These are phyloP conservation scores for Geotrichum macrosporum DNA, from an alignment of 1,139 yeast genomes.

Conservation along the genomic window DNA sequence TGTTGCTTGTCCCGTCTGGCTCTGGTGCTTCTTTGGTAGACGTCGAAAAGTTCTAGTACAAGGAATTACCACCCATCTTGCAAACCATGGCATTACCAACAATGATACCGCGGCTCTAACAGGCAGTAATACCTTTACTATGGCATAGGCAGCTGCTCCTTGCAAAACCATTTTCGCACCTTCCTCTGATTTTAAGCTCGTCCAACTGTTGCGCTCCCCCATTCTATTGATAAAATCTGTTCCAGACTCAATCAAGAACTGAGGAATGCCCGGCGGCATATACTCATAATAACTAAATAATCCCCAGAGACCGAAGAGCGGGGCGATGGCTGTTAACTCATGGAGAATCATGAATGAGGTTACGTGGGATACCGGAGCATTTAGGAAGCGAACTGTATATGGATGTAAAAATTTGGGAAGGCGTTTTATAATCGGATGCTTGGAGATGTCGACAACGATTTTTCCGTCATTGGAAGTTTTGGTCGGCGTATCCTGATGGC, in stretches of 20 bases:
- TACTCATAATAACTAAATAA: slow-evolving; percentile 55
- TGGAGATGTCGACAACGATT: slow-evolving; percentile 17
- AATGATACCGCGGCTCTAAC: slow-evolving; percentile 55
- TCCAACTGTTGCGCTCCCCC: slow-evolving; percentile 38
- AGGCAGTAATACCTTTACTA: slow-evolving; percentile 61
- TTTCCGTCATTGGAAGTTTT: slow-evolving; percentile 8
- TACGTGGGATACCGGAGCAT: slow-evolving; percentile 67
- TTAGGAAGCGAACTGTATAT: slow-evolving; percentile 47
- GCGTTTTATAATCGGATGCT: slow-evolving; percentile 20
- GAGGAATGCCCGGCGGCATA: slow-evolving; percentile 52
- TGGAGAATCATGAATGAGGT: slow-evolving; percentile 75
- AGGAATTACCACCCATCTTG: slow-evolving; percentile 56
- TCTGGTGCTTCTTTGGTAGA: no score
- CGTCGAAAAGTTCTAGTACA: slow-evolving; percentile 40
- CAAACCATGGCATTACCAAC: slow-evolving; percentile 63
- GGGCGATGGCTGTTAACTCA: slow-evolving; percentile 78
- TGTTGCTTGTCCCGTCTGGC: no score
- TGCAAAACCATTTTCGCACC: slow-evolving; percentile 61
- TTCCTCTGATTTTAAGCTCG: slow-evolving; percentile 42
- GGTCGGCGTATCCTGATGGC: background rate
- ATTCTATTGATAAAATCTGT: slow-evolving; percentile 53
- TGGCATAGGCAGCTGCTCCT: slow-evolving; percentile 85
- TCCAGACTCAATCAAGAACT: slow-evolving; percentile 62
- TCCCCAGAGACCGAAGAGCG: slow-evolving; percentile 75
- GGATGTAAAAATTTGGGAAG: slow-evolving; percentile 49